phyloP scores from a whole-genome alignment of 345 rosid genomes.

The Populus nigra region DNA sequence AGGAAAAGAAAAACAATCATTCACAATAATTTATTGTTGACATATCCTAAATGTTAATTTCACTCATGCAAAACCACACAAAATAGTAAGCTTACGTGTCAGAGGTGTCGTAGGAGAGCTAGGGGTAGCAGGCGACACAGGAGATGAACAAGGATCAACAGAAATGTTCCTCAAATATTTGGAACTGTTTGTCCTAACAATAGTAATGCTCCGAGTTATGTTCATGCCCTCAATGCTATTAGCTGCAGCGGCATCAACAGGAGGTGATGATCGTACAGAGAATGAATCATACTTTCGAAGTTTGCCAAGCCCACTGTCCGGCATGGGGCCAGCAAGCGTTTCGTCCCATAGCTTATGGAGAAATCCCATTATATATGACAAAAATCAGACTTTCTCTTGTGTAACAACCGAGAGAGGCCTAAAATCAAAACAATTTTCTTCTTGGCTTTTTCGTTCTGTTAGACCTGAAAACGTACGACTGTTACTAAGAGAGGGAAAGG shows the following conservation, averaged over 20 bases:
- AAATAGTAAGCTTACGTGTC: conserved; percentile 5
- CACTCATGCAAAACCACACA: neutral
- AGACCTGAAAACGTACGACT: conserved; percentile 35
- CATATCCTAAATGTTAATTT: too few relatives aligned
- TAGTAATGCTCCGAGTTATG: conserved; percentile 61
- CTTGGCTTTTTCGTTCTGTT: neutral
- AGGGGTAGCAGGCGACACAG: conserved; percentile 40
- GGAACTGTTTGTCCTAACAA: conserved; percentile 36
- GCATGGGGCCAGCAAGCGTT: conserved; percentile 87
- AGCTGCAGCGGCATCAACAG: neutral
- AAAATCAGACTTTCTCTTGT: conserved; percentile 11
- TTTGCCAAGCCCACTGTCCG: conserved; percentile 61
- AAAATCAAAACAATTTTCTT: neutral
- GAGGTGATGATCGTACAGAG: conserved; percentile 31
- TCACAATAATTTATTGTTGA: too few relatives aligned
- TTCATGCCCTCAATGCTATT: neutral
- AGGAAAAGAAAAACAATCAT: neutral
- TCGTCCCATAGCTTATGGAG: conserved; percentile 92
- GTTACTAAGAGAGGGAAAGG: conserved; percentile 45
- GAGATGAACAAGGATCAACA: conserved; percentile 35
- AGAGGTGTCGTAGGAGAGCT: conserved; percentile 47
- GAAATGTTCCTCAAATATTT: conserved; percentile 28
- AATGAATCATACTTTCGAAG: conserved; percentile 56
- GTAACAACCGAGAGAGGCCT: conserved; percentile 46
- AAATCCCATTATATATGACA: conserved; percentile 49